Conservation (phyloP, 176 grass and related monocot genomes). For the Aegilops tauschii region DNA sequence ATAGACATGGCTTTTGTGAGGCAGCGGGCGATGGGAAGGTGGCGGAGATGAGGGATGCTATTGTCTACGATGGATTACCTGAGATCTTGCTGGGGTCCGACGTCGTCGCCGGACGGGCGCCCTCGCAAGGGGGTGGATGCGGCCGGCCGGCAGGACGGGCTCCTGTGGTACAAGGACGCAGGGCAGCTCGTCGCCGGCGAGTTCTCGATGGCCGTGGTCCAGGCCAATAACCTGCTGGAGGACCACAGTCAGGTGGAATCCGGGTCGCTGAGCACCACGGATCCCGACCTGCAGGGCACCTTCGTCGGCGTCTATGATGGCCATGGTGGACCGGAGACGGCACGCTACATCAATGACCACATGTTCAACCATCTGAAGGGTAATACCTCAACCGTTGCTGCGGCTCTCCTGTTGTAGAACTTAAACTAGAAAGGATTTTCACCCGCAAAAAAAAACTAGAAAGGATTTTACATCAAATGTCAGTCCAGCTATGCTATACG, state of each 20-base stretch:
- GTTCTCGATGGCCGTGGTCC: slow-evolving; percentile 91
- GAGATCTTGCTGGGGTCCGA: slow-evolving; percentile 70
- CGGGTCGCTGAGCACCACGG: slow-evolving; percentile 48
- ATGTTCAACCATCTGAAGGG: slow-evolving; percentile 71
- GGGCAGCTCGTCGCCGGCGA: slow-evolving; percentile 61
- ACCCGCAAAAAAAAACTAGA: no score
- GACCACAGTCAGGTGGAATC: slow-evolving; percentile 91
- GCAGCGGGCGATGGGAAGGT: slow-evolving; percentile 32
- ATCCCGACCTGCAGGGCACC: slow-evolving; percentile 47
- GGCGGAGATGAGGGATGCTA: slow-evolving; percentile 66
- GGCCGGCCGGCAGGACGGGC: slow-evolving; percentile 61
- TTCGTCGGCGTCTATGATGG: slow-evolving; percentile 89
- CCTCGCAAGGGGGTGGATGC: slow-evolving; percentile 47
- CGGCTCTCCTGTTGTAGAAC: not conserved
- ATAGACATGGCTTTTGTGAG: slow-evolving; percentile 4
- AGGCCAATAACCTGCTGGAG: slow-evolving; percentile 87
- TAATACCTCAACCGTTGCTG: slow-evolving; percentile 29
- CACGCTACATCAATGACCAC: slow-evolving; percentile 65
- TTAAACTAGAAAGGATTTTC: no score
- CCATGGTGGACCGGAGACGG: slow-evolving; percentile 79
- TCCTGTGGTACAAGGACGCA: slow-evolving; percentile 85
- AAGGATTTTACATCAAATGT: slow-evolving; percentile 4
- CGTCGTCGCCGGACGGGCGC: slow-evolving; percentile 36
- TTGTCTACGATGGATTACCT: slow-evolving; percentile 57
- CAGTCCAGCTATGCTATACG: not conserved